Evolutionary conservation across 345 rosid genomes (phyloP).

Genomic region (Dipteronia dyeriana): DNA sequence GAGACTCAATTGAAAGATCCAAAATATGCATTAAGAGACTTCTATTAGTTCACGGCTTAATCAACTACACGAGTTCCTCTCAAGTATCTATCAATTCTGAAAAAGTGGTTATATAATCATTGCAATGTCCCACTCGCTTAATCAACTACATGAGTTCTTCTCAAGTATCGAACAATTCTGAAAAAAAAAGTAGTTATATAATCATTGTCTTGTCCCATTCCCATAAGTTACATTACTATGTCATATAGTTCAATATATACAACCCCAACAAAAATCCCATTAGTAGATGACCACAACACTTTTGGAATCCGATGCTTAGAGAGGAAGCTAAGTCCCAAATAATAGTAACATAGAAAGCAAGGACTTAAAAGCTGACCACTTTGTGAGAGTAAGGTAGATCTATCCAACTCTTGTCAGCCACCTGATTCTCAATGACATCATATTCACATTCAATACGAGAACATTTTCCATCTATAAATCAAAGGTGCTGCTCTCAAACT

Average conservation of each 20-base stretch:
- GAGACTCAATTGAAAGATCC: background rate
- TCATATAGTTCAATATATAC: too few relatives aligned
- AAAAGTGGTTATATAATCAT: too few relatives aligned
- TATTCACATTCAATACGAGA: background rate
- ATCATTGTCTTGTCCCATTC: conserved; percentile 1
- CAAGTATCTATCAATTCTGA: background rate
- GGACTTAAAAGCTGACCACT: conserved; percentile 2
- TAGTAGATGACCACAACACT: background rate
- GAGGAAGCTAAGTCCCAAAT: conserved; percentile 1
- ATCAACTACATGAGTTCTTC: conserved; percentile 5
- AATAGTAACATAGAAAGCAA: background rate
- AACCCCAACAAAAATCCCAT: background rate
- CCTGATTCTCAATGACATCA: background rate
- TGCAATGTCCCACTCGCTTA: background rate
- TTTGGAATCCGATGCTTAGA: background rate
- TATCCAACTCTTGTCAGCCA: background rate
- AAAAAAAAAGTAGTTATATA: background rate
- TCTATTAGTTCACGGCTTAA: background rate
- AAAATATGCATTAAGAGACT: background rate
- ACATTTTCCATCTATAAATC: background rate
- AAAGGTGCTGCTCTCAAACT: background rate
- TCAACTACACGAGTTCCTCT: conserved; percentile 4
- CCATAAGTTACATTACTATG: background rate
- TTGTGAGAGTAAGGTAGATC: background rate
- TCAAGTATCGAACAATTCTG: background rate